Evolutionary conservation across 805 yeast genomes (phyloP), one percentile per base, ranked within the genome.

Genomic region (Hanseniaspora mollemarum): DNA sequence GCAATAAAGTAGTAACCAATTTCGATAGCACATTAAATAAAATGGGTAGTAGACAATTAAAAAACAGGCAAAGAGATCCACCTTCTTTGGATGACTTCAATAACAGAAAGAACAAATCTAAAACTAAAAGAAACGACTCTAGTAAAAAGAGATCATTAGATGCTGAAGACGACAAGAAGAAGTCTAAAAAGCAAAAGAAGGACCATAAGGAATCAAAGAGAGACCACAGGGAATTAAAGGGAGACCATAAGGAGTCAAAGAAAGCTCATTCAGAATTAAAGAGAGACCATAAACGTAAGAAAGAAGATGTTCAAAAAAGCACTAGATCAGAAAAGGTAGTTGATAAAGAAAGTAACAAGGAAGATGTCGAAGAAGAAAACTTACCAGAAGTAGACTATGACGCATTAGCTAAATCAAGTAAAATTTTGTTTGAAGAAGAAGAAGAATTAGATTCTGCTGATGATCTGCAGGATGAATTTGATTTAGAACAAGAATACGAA

Each of bases 41-140:
- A 49, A 86, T 88, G 95, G 97, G 97, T 66, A 68, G 70, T 55
- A 83, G 95, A 77, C 81, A 85, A 72, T 85, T 86, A 53, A 87
- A 83, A 68, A 83, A 86, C 61, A 90, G 86, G 73, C 97, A 90
- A 70, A 92, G 87, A 42, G 84, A 76, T 53, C 97, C 97, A 58
- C 96, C 96, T 32, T 64, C 87, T 5, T 71, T 81, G 55, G 97
- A 90, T 41, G 95, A 90, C 61, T 81, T 88, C 65, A 78, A 78
- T 57, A 73, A 74, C 54, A 76, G 69, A 59, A 72, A 70, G 46
- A 64, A 61, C 45, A 62, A 60, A 54, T 66, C 63, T 51, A 65
- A 62, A 53, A 65, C 65, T 53, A 67, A 62, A 60, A 62, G 62
- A 59, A 62, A 62, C 48, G 65, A 66, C 38, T 32, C 41, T 16